Conservation (phyloP, 2,329 filamentous ascomycete genomes). For the Phyllosticta citriasiana region DNA sequence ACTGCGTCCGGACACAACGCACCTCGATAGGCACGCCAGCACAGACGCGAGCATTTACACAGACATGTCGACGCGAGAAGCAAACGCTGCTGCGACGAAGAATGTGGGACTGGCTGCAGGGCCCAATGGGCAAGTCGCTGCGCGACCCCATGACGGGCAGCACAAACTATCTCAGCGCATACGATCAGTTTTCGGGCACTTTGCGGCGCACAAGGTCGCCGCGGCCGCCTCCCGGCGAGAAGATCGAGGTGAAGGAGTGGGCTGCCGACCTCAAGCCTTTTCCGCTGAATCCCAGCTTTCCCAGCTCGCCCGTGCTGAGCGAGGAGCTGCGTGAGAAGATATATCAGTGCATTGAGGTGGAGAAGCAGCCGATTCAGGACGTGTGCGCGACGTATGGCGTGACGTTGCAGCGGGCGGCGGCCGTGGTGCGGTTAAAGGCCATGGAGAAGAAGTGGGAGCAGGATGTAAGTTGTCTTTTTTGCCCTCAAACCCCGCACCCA, state of each 20-base stretch:
- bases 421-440: slow-evolving; percentile 75
- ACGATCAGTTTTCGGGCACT: slow-evolving; percentile 38
- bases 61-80: slow-evolving; percentile 23
- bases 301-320: slow-evolving; percentile 61
- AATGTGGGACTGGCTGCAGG: slow-evolving; percentile 52
- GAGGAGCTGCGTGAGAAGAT: slow-evolving; percentile 65
- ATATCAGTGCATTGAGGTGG: slow-evolving; percentile 34
- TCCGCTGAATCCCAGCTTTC: slow-evolving; percentile 61
- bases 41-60: slow-evolving; percentile 24
- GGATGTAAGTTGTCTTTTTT: slow-evolving; percentile 50
- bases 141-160: slow-evolving; percentile 38
- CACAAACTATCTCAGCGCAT: slow-evolving; percentile 47
- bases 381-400: slow-evolving; percentile 70
- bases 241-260: slow-evolving; percentile 15
- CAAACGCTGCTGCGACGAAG: slow-evolving; percentile 42
- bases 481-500: slow-evolving; percentile 11
- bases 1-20: slow-evolving; percentile 13
- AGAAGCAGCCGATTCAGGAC: slow-evolving; percentile 50
- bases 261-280: slow-evolving; percentile 48
- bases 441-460: slow-evolving; percentile 69
- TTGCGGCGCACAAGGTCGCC: slow-evolving; percentile 26
- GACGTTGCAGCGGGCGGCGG: slow-evolving; percentile 74
- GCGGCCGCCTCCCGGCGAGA: slow-evolving; percentile 14
- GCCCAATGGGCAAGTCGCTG: slow-evolving; percentile 38
- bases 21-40: background rate